Conservation (phyloP, 2,329 filamentous ascomycete genomes). For the Xenosphaeropsis pyriputrescens region DNA sequence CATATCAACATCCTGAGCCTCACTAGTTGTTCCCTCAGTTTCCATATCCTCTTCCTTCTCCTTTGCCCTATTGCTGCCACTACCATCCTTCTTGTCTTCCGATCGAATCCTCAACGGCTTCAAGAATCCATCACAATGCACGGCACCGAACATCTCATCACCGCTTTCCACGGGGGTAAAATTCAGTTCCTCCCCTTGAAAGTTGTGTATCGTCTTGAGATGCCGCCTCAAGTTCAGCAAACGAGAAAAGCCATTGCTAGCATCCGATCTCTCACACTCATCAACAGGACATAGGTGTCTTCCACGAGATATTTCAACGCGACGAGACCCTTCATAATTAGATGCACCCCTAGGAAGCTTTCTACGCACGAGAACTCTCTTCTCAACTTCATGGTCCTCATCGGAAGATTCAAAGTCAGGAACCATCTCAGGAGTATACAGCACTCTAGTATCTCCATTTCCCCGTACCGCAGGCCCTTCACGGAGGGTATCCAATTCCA, state of each 20-base stretch:
- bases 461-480: conserved; percentile 8
- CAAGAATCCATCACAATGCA: conserved; percentile 57
- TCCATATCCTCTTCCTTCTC: conserved; percentile 5
- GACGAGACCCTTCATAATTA: not conserved
- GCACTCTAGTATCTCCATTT: not conserved
- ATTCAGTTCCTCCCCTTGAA: conserved; percentile 31
- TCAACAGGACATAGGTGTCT: conserved; percentile 21
- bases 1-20: not conserved
- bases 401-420: conserved; percentile 1
- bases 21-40: not conserved
- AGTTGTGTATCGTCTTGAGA: conserved; percentile 26
- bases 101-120: conserved; percentile 32
- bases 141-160: conserved; percentile 39
- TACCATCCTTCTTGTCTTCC: conserved; percentile 30
- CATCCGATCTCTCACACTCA: conserved; percentile 19
- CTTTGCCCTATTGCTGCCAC: not conserved
- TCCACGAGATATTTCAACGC: not conserved
- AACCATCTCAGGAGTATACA: conserved; percentile 11
- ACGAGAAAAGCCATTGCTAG: conserved; percentile 21
- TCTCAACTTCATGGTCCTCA: not conserved
- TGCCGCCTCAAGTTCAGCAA: conserved; percentile 24
- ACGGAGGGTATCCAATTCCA: conserved; percentile 29
- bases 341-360: conserved; percentile 1
- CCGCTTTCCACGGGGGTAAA: conserved; percentile 24
- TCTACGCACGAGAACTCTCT: not conserved